These are phyloP conservation scores for Ceratorhiza oryzae-sativae DNA, from an alignment of 1,284 basidiomycete genomes.

Conservation along the genomic window DNA sequence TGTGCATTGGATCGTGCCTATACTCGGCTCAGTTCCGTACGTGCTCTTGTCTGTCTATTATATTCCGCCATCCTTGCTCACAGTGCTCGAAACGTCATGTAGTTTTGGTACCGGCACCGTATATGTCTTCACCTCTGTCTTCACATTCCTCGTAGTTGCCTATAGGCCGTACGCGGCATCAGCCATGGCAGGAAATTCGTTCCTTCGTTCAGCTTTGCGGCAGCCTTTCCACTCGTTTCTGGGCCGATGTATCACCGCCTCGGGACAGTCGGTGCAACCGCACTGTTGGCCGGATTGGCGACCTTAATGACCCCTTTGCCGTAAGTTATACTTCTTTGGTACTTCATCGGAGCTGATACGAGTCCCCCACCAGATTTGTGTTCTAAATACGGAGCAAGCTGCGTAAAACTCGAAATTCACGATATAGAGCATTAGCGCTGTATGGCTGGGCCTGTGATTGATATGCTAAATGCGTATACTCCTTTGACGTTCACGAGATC, in stretches of 20 bases:
- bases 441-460: neutral
- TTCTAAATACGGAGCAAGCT: constrained; percentile 51
- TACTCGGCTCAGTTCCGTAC: constrained; percentile 66
- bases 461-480: neutral
- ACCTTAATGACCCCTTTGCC: constrained; percentile 75
- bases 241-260: constrained; percentile 63
- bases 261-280: constrained; percentile 76
- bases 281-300: constrained; percentile 75
- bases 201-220: constrained; percentile 69
- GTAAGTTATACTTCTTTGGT: constrained; percentile 52
- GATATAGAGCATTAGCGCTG: neutral
- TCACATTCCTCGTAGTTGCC: constrained; percentile 74
- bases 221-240: constrained; percentile 76
- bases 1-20: constrained; percentile 77
- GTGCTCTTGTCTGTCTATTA: constrained; percentile 49
- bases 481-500: neutral
- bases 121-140: constrained; percentile 70
- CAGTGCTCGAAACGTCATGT: constrained; percentile 40
- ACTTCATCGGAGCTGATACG: neutral
- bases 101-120: constrained; percentile 54
- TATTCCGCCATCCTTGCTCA: neutral
- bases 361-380: constrained; percentile 47
- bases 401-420: constrained; percentile 44
- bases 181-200: constrained; percentile 77
- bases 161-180: constrained; percentile 81